These are phyloP conservation scores for Inga laurina DNA, from an alignment of 306 rosid species.

Conservation along the genomic window DNA sequence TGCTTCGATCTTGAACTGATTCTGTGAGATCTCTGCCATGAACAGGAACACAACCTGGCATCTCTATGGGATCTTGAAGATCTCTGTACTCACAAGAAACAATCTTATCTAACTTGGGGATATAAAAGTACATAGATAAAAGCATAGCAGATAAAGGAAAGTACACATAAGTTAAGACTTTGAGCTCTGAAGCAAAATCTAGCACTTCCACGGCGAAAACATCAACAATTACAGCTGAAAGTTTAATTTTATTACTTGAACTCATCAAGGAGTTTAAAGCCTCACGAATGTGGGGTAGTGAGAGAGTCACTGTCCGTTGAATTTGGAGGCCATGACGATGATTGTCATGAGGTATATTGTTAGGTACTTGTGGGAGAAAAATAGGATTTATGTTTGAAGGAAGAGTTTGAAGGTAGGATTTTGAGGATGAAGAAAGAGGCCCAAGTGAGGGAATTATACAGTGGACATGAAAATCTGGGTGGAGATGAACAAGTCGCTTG, in stretches of 20 bases:
- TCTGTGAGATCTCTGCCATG: not conserved
- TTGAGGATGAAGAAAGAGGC: not conserved
- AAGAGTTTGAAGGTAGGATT: conserved; percentile 6
- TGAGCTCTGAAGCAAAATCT: conserved; percentile 4
- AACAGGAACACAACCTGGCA: conserved; percentile 5
- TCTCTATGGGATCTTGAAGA: not conserved
- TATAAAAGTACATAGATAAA: not conserved
- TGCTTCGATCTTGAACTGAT: not conserved
- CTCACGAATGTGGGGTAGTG: not conserved
- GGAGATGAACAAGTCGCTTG: conserved; percentile 5
- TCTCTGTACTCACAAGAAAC: conserved; percentile 27
- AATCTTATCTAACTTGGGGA: conserved; percentile 2
- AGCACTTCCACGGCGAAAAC: not conserved
- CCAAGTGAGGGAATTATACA: conserved; percentile 25
- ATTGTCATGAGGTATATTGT: not conserved
- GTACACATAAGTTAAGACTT: not conserved
- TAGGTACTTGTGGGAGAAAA: not conserved
- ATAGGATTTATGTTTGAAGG: conserved; percentile 15
- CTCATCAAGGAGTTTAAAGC: not conserved
- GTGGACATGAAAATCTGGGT: not conserved
- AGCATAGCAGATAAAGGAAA: conserved; percentile 11
- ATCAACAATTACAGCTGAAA: conserved; percentile 22
- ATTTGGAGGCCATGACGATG: not conserved
- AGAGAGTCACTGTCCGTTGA: not conserved
- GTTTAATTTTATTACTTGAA: not conserved